Base-by-base conservation (phyloP, 2,329 filamentous ascomycete genomes). In the Colletotrichum spaethianum region DNA sequence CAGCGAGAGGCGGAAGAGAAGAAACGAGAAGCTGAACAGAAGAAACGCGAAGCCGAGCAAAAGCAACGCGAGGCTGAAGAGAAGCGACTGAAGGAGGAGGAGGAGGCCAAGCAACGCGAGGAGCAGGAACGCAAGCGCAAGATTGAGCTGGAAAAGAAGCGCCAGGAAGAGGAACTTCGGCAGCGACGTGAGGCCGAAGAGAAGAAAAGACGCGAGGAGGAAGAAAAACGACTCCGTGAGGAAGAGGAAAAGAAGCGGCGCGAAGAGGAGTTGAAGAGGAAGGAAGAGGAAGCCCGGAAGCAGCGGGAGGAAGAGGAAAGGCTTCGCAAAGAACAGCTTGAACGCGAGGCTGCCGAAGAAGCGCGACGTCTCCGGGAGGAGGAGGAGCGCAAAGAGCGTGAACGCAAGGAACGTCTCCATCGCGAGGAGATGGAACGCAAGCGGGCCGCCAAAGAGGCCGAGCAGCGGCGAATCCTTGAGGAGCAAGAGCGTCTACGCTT, bases 401-500 rank as follows among this genome's bases (percentile, higher is more conserved):
- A 90, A 75, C 85, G 85, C 42, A 80, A 82, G 42, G 84, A 86
- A 61, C 82, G 81, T 23, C 79, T 78, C 7, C 80, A 84, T 55
- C 82, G 84, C 63, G 84, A 87, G 72, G 85, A 86, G 33, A 75
- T 85, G 77, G 86, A 88, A 73, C 83, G 83, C 11, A 86, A 86
- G 75, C 84, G 83, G 52, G 84, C 83, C 52, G 86, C 86, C 16
- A 84, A 84, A 38, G 87, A 89, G 79, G 86, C 85, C 4, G 88
- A 89, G 74, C 81, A 84, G 67, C 84, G 84, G 66, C 85, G 86
- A 57, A 77, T 86, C 16, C 86, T 83, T 33, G 84, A 89, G 74
- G 88, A 92, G 75, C 83, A 89, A 77, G 88, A 91, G 75, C 85
- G 85, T 36, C 8, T 69, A 38, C 86, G 89, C 20, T 77, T 92